Conservation (phyloP, 108 stramenopile species). For the Pseudonitzschia multiseries region DNA sequence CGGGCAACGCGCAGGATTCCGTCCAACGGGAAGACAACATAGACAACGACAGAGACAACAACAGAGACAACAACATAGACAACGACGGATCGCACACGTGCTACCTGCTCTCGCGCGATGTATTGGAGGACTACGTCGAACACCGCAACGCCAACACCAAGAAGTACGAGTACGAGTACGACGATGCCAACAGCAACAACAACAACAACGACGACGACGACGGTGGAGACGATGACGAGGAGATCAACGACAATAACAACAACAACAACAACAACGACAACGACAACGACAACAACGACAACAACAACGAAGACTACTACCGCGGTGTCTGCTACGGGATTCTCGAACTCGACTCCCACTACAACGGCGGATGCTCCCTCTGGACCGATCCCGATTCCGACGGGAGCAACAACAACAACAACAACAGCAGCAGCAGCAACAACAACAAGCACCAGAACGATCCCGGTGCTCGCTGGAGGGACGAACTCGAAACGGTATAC, state of each 20-base stretch:
- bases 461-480: no score
- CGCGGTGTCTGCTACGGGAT: background rate
- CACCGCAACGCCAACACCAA: background rate
- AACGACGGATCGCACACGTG: background rate
- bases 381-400: no score
- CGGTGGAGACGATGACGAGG: no score
- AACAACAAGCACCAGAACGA: no score
- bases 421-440: no score
- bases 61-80: no score
- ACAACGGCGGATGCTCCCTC: no score
- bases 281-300: background rate
- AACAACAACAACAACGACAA: background rate
- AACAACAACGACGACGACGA: background rate
- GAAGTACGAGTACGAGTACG: background rate
- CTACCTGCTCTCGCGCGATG: background rate
- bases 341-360: no score
- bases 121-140: background rate
- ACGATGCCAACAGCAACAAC: background rate
- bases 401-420: no score
- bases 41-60: no score
- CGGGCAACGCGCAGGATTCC: background rate
- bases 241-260: background rate
- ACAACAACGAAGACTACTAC: background rate
- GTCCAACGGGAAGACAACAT: background rate
- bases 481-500: no score